phyloP scores from a whole-genome alignment of 164 flowering plant genomes.

The Chimonanthus salicifolius region DNA sequence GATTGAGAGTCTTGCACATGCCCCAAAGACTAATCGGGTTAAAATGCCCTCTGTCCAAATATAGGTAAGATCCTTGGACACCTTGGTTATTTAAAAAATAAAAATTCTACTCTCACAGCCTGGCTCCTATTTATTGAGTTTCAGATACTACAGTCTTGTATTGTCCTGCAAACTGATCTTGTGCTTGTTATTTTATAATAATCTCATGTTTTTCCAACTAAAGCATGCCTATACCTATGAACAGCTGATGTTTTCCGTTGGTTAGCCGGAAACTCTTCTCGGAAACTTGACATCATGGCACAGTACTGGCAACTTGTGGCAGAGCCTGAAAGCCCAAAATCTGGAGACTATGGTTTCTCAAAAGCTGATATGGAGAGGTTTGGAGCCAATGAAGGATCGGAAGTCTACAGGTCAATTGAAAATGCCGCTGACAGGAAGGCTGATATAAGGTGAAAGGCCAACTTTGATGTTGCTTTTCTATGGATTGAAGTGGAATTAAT shows the following conservation, averaged over 20 bases:
- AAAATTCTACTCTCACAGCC: too few species aligned
- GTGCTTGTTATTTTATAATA: too few species aligned
- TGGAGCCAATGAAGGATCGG: constrained; percentile 58
- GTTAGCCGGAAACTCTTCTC: constrained; percentile 77
- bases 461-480: not conserved
- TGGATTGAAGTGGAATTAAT: too few species aligned
- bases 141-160: too few species aligned
- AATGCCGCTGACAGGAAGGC: constrained; percentile 77
- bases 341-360: constrained; percentile 92
- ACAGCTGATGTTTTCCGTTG: constrained; percentile 76
- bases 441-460: constrained; percentile 44
- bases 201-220: not conserved
- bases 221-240: not conserved
- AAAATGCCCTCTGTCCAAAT: too few species aligned
- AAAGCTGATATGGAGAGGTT: constrained; percentile 51
- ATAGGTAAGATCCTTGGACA: too few species aligned
- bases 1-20: too few species aligned
- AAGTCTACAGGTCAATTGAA: constrained; percentile 53
- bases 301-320: constrained; percentile 88
- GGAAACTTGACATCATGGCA: constrained; percentile 63
- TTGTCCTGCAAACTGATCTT: too few species aligned
- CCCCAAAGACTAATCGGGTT: too few species aligned
- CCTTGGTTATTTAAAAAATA: too few species aligned
- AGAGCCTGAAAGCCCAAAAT: constrained; percentile 55
- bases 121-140: too few species aligned